Conservation (phyloP, 2,329 filamentous ascomycete genomes). For the Aspergillus niger region DNA sequence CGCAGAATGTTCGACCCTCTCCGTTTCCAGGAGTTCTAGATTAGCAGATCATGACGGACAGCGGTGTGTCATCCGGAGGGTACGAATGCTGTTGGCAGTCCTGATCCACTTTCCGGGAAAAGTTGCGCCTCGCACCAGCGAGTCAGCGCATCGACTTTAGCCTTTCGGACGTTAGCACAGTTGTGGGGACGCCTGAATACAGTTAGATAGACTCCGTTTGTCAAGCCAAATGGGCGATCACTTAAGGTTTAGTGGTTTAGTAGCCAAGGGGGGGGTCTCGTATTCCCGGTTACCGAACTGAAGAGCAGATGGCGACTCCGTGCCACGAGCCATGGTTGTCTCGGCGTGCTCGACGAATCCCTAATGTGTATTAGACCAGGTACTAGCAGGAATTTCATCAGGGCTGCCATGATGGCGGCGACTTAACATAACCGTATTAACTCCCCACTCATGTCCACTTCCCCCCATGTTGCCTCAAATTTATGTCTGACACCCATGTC, state of each 20-base stretch:
- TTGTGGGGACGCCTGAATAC: neutral
- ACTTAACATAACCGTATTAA: constrained; percentile 3
- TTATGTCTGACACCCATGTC: neutral
- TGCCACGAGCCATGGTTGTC: neutral
- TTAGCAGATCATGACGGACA: neutral
- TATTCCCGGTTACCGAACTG: neutral
- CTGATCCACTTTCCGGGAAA: neutral
- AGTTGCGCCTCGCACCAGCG: neutral
- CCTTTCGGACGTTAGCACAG: neutral
- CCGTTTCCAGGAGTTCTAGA: neutral
- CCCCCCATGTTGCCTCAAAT: constrained; percentile 3
- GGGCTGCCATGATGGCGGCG: neutral
- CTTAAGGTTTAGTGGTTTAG: neutral
- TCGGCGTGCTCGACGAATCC: neutral
- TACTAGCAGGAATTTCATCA: neutral
- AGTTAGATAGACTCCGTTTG: neutral
- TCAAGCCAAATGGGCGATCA: neutral
- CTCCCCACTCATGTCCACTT: constrained; percentile 7
- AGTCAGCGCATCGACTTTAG: neutral
- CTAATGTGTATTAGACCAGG: neutral
- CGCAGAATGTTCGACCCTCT: neutral
- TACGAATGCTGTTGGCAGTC: neutral
- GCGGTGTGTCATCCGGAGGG: neutral
- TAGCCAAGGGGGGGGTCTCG: neutral
- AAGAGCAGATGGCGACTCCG: neutral